phyloP scores from a whole-genome alignment of 2,329 filamentous ascomycete genomes.

The Albifimbria verrucaria region DNA sequence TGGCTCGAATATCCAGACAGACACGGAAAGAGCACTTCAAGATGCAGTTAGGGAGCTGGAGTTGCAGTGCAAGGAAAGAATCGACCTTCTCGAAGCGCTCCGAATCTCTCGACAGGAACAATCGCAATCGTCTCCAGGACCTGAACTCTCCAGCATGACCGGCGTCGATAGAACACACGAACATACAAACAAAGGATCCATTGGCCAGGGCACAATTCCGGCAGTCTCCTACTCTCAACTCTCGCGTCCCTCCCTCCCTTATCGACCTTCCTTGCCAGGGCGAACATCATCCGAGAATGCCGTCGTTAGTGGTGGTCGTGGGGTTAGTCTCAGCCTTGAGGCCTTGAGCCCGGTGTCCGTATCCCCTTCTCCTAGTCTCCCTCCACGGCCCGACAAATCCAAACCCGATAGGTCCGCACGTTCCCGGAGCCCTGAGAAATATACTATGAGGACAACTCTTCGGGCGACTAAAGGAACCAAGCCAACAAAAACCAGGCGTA shows the following conservation, averaged over 20 bases:
- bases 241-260: slow-evolving; percentile 62
- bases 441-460: slow-evolving; percentile 60
- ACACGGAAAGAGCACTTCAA: slow-evolving; percentile 79
- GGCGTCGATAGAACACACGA: slow-evolving; percentile 16
- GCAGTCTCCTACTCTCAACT: slow-evolving; percentile 76
- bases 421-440: slow-evolving; percentile 57
- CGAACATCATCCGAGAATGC: slow-evolving; percentile 50
- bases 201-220: slow-evolving; percentile 79
- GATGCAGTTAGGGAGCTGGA: slow-evolving; percentile 82
- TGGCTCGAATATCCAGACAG: slow-evolving; percentile 67
- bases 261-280: slow-evolving; percentile 54
- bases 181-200: slow-evolving; percentile 52
- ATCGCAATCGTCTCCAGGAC: slow-evolving; percentile 10
- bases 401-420: slow-evolving; percentile 40
- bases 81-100: slow-evolving; percentile 82
- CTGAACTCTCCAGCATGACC: slow-evolving; percentile 15
- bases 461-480: slow-evolving; percentile 48
- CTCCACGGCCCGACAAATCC: slow-evolving; percentile 31
- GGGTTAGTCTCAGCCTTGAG: slow-evolving; percentile 12
- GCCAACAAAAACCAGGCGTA: slow-evolving; percentile 33
- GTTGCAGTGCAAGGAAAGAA: slow-evolving; percentile 87
- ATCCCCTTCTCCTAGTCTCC: slow-evolving; percentile 28
- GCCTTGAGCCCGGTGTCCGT: slow-evolving; percentile 18
- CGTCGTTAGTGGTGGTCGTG: slow-evolving; percentile 30
- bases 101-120: slow-evolving; percentile 56